Evolutionary conservation across 441 rosid genomes (phyloP), one percentile per base, ranked within the genome.

Genomic region (Pelargonium myrrhifolium): DNA sequence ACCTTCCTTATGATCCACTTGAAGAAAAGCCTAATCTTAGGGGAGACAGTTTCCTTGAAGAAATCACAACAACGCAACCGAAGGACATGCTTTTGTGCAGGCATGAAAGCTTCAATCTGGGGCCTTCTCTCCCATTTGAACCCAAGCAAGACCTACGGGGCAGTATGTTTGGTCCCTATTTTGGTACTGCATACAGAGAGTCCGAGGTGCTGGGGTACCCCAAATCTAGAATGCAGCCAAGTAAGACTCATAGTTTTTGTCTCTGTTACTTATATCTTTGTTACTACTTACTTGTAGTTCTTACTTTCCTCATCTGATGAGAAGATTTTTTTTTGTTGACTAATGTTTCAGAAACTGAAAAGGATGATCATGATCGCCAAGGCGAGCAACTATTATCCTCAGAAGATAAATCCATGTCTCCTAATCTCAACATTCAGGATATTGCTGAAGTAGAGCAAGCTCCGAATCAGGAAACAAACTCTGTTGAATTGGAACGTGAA

Each of bases 11-110:
- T 3, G 99, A 88, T 14, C 90, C 93, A 15, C 71, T 31, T 0
- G 98, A 93, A 80, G 98, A 91, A 81, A 91, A 83, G 55, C 97
- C 96, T 0, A 75, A 87, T 69, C 82, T 91, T n/a, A 80, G 74
- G 58, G 85, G 79, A 47, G 96, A 86, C 45, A 79, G 87, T 69
- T 89, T 92, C 67, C 88, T 82, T 17, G 80, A 84, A 55, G 97
- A 94, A 69, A 83, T 89, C 81, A 65, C 79, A 64, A 70, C 72
- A 22, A 58, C 80, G 42, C 76, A 78, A 8, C 60, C 10, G 24
- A 89, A 78, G 71, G 95, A 91, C 7, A 70, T 79, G 67, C 21
- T 81, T 65, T 79, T 84, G 28, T 77, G 89, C 75, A 86, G 96
- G 74, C 97, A 94, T 64, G 92, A 86, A 81, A 88, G 97, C 83